Evolutionary conservation across 2,329 filamentous ascomycete genomes (phyloP).

Genomic region (Clathrospora elynae): DNA sequence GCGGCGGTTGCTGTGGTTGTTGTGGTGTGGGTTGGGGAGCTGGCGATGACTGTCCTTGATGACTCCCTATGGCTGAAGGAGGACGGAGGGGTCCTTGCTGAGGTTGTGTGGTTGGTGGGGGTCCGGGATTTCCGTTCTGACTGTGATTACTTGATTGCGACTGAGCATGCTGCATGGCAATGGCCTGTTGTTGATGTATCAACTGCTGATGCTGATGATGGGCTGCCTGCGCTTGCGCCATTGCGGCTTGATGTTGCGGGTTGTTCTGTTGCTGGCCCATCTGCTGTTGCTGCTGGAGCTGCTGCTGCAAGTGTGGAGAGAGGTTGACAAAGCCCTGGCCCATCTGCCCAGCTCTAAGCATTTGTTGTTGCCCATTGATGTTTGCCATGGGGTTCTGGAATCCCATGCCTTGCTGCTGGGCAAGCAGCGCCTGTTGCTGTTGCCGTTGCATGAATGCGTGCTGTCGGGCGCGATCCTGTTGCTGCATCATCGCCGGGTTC

Average conservation of each 20-base stretch:
- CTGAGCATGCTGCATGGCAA: conserved; percentile 55
- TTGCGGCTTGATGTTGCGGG: conserved; percentile 50
- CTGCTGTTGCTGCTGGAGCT: conserved; percentile 54
- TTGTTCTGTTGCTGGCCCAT: conserved; percentile 47
- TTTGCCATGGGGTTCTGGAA: conserved; percentile 61
- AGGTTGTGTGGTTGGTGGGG: conserved; percentile 42
- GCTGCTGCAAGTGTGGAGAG: conserved; percentile 49
- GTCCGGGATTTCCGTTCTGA: conserved; percentile 49
- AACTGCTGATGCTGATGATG: conserved; percentile 51
- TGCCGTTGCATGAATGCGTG: conserved; percentile 54
- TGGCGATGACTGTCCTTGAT: conserved; percentile 49
- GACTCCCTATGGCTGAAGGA: conserved; percentile 45
- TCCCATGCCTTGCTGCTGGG: conserved; percentile 59
- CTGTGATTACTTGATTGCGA: conserved; percentile 57
- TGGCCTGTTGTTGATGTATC: conserved; percentile 47
- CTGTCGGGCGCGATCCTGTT: conserved; percentile 51
- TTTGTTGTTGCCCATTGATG: conserved; percentile 51
- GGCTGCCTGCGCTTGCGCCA: conserved; percentile 54
- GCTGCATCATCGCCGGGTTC: conserved; percentile 51
- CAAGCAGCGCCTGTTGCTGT: conserved; percentile 59
- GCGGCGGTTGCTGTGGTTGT: conserved; percentile 46
- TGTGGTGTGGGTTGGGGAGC: conserved; percentile 45
- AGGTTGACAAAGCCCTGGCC: conserved; percentile 35
- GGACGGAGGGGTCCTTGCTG: conserved; percentile 48
- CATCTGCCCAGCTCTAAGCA: conserved; percentile 35